A percentile compares a stretch with the other conserved stretches of the same genome.
These are phyloP conservation scores for Lumnitzera littorea DNA, from an alignment of 345 rosid species.

Conservation along the genomic window DNA sequence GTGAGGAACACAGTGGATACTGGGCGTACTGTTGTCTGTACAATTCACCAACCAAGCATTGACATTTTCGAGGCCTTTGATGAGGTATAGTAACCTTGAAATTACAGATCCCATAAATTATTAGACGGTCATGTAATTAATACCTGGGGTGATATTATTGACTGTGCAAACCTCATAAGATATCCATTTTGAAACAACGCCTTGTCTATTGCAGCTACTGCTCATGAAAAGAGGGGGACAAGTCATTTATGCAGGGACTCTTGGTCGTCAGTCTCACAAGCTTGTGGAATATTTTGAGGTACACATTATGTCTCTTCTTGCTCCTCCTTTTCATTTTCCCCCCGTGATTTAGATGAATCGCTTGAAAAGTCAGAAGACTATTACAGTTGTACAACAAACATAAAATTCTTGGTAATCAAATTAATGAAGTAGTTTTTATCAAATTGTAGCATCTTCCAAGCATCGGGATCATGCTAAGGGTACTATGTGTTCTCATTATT, in stretches of 20 bases:
- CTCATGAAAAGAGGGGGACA: conserved; percentile 35
- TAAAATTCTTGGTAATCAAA: too few species aligned
- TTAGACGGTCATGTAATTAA: too few species aligned
- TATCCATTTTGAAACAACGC: background rate
- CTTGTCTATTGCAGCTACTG: conserved; percentile 20
- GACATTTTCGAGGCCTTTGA: conserved; percentile 26
- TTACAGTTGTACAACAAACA: too few species aligned
- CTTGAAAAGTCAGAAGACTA: too few species aligned
- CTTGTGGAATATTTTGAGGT: conserved; percentile 30
- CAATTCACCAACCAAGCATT: conserved; percentile 22
- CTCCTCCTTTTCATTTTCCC: background rate
- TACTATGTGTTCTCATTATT: too few species aligned
- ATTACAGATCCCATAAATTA: background rate
- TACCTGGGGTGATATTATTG: too few species aligned
- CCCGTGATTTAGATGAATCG: too few species aligned
- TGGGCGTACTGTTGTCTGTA: conserved; percentile 21
- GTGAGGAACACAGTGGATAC: conserved; percentile 23
- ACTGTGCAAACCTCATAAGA: background rate
- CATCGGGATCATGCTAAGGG: too few species aligned
- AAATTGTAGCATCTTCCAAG: too few species aligned
- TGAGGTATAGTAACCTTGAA: conserved; percentile 6
- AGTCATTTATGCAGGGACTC: conserved; percentile 28
- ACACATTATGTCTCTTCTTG: background rate
- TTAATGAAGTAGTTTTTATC: too few species aligned
- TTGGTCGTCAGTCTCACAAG: conserved; percentile 23